Conservation (phyloP, 2,329 filamentous ascomycete genomes). For the Ceratocystis papillata region DNA sequence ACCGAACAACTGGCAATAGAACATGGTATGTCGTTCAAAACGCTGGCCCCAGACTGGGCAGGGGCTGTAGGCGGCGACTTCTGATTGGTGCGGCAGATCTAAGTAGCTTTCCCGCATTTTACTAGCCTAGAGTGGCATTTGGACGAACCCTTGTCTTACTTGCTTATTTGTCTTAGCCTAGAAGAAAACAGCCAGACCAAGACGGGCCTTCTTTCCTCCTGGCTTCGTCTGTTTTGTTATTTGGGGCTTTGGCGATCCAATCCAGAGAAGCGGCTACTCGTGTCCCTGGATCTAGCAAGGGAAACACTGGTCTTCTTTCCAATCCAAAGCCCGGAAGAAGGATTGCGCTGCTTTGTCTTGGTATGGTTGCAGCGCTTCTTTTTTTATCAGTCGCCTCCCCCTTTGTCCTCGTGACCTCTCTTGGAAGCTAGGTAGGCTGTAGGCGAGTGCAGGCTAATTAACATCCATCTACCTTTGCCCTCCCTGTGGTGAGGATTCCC, state of each 20-base stretch:
- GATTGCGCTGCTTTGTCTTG: not conserved
- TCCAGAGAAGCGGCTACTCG: not conserved
- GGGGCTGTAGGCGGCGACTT: constrained; percentile 15
- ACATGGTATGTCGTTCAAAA: not conserved
- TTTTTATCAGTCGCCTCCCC: not conserved
- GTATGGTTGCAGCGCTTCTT: constrained; percentile 7
- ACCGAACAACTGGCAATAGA: too few relatives aligned
- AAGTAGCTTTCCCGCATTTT: constrained; percentile 10
- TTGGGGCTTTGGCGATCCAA: constrained; percentile 8
- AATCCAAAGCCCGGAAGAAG: not conserved
- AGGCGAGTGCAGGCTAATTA: not conserved
- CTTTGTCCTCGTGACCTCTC: not conserved
- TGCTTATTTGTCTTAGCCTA: not conserved
- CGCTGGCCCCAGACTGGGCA: not conserved
- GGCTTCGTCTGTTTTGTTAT: not conserved
- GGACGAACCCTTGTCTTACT: not conserved
- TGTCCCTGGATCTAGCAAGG: not conserved
- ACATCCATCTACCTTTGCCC: not conserved
- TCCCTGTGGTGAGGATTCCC: too few relatives aligned
- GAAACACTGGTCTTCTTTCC: not conserved
- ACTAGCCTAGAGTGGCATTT: constrained; percentile 2
- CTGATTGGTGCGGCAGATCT: constrained; percentile 20
- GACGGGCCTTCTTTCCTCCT: too few relatives aligned
- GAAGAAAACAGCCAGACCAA: not conserved
- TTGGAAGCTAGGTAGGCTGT: not conserved